phyloP scores from a whole-genome alignment of 768 basidiomycete species.

The Tricholoma sp. region DNA sequence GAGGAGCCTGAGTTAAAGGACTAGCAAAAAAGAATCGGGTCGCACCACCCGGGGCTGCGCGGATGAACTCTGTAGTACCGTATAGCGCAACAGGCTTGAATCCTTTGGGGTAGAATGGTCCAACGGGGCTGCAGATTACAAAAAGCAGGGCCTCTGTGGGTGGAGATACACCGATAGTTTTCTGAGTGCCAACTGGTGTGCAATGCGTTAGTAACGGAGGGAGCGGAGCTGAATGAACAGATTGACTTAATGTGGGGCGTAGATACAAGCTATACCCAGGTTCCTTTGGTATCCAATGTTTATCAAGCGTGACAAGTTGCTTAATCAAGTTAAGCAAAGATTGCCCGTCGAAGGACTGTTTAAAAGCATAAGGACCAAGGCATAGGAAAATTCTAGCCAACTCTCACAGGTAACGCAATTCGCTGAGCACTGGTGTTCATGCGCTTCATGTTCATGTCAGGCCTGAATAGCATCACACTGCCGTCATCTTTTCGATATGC shows the following conservation, averaged over 20 bases:
- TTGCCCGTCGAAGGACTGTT: slow-evolving; percentile 72
- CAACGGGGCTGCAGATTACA: slow-evolving; percentile 79
- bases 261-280: slow-evolving; percentile 91
- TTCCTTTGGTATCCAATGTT: slow-evolving; percentile 86
- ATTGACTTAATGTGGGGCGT: slow-evolving; percentile 64
- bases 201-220: not conserved
- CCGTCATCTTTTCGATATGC: slow-evolving; percentile 77
- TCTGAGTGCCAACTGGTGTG: slow-evolving; percentile 70
- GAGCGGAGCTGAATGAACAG: not conserved
- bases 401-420: slow-evolving; percentile 67
- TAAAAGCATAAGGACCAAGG: not conserved
- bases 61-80: slow-evolving; percentile 78
- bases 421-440: slow-evolving; percentile 85
- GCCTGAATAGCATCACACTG: slow-evolving; percentile 80
- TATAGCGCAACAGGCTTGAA: slow-evolving; percentile 91
- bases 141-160: slow-evolving; percentile 81
- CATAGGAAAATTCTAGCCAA: not conserved
- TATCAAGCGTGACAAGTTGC: slow-evolving; percentile 77
- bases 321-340: slow-evolving; percentile 78
- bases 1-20: not conserved
- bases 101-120: slow-evolving; percentile 80
- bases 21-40: not conserved
- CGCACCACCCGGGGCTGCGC: slow-evolving; percentile 82
- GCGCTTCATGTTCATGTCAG: slow-evolving; percentile 96
- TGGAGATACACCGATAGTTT: slow-evolving; percentile 64